phyloP scores from a whole-genome alignment of 495 filamentous ascomycete species.

The Aspergillus bertholletiae region DNA sequence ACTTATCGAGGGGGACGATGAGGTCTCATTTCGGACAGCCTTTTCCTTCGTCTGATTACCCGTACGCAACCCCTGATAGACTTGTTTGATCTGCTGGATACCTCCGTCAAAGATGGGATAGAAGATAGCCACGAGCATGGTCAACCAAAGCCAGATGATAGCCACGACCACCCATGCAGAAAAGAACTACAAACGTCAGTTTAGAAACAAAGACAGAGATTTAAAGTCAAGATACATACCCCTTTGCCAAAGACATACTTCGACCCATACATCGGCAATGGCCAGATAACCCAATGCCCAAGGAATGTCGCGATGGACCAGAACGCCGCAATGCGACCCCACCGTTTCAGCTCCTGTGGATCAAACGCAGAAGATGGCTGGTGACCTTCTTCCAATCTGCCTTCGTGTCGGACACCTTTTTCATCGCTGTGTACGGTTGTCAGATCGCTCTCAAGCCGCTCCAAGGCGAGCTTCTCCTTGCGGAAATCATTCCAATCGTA shows the following conservation, averaged over 20 bases:
- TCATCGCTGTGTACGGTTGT: constrained; percentile 15
- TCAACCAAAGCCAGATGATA: constrained; percentile 69
- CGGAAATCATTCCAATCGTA: constrained; percentile 38
- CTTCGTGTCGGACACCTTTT: constrained; percentile 3
- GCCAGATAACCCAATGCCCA: constrained; percentile 32
- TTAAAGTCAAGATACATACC: neutral
- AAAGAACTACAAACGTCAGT: constrained; percentile 53
- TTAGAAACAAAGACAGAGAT: neutral
- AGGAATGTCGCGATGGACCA: constrained; percentile 36
- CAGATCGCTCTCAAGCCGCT: constrained; percentile 25
- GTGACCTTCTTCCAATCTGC: constrained; percentile 5
- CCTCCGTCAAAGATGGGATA: constrained; percentile 36
- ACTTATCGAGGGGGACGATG: too few relatives aligned
- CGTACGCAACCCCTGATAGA: constrained; percentile 16
- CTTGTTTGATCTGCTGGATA: constrained; percentile 22
- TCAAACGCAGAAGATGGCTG: constrained; percentile 2
- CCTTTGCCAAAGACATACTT: constrained; percentile 6
- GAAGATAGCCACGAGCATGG: constrained; percentile 31
- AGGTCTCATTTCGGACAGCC: too few relatives aligned
- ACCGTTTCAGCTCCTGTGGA: constrained; percentile 31
- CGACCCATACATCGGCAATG: constrained; percentile 5
- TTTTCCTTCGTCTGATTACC: too few relatives aligned
- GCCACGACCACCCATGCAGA: constrained; percentile 73
- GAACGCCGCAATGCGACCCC: constrained; percentile 32
- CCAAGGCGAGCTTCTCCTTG: constrained; percentile 30